Evolutionary conservation across 305 asterid species (phyloP).

Genomic region (Solanum chacoense): DNA sequence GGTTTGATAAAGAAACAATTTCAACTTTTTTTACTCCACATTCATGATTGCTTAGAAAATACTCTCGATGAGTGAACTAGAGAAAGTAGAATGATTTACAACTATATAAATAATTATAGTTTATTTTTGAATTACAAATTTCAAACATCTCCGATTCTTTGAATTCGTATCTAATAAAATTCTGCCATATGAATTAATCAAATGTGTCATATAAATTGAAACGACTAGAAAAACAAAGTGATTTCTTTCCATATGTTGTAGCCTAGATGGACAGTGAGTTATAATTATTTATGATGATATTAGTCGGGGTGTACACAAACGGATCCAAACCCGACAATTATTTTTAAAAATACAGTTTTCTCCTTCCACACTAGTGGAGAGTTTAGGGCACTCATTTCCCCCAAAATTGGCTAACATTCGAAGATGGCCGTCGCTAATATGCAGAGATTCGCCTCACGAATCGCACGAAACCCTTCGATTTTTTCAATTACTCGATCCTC

Average conservation of each 20-base stretch:
- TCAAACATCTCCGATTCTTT: neutral
- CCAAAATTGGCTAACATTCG: too few relatives aligned
- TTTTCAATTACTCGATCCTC: slow-evolving; percentile 29
- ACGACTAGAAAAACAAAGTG: neutral
- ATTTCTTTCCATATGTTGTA: neutral
- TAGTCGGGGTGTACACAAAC: neutral
- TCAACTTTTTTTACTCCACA: neutral
- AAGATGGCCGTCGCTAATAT: neutral
- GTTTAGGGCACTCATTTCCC: neutral
- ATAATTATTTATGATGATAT: neutral
- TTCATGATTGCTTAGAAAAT: neutral
- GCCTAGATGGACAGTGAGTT: neutral
- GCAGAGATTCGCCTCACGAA: neutral
- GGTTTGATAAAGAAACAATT: neutral
- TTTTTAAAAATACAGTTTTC: neutral
- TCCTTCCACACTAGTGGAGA: neutral
- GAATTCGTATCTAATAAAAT: neutral
- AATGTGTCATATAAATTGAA: neutral
- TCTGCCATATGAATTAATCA: neutral
- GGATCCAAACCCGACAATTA: neutral
- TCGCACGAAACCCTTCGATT: slow-evolving; percentile 31
- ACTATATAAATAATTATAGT: neutral
- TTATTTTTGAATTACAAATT: neutral
- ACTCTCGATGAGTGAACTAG: neutral
- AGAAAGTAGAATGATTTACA: neutral